Evolutionary conservation across 1,139 yeast species (phyloP), one percentile per base, ranked within the genome.

Genomic region (Debaryomyces coudertii): DNA sequence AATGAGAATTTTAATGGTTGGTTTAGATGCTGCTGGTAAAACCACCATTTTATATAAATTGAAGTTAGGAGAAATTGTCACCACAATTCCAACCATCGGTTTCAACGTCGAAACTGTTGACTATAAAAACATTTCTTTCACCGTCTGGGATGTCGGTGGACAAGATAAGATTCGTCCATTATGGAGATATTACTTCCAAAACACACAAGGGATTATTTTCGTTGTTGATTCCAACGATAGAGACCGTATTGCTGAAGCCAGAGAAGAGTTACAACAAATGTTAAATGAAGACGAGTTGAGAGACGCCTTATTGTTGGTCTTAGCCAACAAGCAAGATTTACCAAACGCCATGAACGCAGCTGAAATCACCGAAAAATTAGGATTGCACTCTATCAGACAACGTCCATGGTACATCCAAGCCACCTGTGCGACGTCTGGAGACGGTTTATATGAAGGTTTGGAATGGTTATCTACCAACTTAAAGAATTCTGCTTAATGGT

Each of bases 81-180:
- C 75, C 46, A 69, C 75, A 28, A 69, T 69, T 48, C 75, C 75
- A 54, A 69, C 75, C 44, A 69, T 69, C 55, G 75, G 75, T 38
- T 69, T 69, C 58, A 69, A 69, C 50, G 75, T 69, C 47, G 75
- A 69, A 58, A 69, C 75, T 28, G 75, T 69, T 46, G 75, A 69
- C 54, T 69, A 69, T 58, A 69, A 69, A 57, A 69, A 69, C 60
- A 69, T 69, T 55, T 64, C 72, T 34, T 69, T 69, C 53, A 69
- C 75, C 12, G 75, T 69, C 35, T 69, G 75, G 75, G 75, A 69
- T 61, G 75, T 69, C 47, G 75, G 75, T 68, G 75, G 75, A 61
- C 75, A 69, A 59, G 73, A 69, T 55, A 69, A 69, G 56, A 69
- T 69, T 51, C 63, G 75, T 61, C 75, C 75, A 42, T 68, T 69